Evolutionary conservation across 78 protist species (phyloP), one percentile per base, ranked within the genome.

Genomic region (Dictyostelium firmibasis): DNA sequence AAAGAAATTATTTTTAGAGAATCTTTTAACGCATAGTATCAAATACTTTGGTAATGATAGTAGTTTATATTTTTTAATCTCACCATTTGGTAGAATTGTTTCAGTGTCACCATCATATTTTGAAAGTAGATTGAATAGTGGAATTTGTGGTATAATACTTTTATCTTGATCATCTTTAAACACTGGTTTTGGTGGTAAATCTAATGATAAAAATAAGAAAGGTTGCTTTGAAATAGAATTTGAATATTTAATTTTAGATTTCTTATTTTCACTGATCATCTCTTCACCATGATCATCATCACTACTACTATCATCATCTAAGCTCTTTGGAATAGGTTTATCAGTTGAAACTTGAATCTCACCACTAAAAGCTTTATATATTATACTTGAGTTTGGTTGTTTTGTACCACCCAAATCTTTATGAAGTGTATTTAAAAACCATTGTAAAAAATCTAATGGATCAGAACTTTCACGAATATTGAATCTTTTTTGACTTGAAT

Each of bases 141-240:
- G 92, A 9, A 97, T 98, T 77, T 98, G 99, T 2, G 98, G 99
- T 23, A 98, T 97, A 33, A 96, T 41, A 47, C 97, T 95, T 29
- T 70, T 67, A 43, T 97, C 98, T n/a, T 10, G 16, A 20, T 93
- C 98, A 57, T 98, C 99, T 41, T 85, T 84, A 97, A 97, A 97
- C 38, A 99, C 96, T 31, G 99, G 99, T 74, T 95, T 41, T 4
- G 97, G 93, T 43, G 99, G 99, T 29, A 99, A 74, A 88, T 99
- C 99, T 11, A 98, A 83, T 3, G 97, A 25, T 23, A 99, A 91
- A 60, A 81, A 91, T 47, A 67, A 35, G 36, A 96, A 92, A n/a
- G 96, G 84, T n/a, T 53, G 44, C 31, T 25, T 81, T 86, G 76
- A 38, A 23, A 33, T 44, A 29, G 47, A 23, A 18, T 13, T 47